phyloP scores from a whole-genome alignment of 2,329 filamentous ascomycete species.

The Neopestalotiopsis clavispora region DNA sequence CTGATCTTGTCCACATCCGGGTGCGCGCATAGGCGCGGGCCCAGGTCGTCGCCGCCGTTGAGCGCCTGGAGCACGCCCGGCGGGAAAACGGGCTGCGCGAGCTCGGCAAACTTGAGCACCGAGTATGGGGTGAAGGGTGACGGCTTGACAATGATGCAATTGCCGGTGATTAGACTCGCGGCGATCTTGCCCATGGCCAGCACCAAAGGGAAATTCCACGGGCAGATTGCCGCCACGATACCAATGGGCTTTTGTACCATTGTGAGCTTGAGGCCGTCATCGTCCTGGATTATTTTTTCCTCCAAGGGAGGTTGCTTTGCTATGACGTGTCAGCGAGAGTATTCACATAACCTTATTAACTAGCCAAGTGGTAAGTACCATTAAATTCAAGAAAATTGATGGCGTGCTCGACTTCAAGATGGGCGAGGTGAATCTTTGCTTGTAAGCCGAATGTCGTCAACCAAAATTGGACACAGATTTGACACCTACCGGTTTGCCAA shows the following conservation, averaged over 20 bases:
- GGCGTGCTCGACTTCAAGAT: slow-evolving; percentile 9
- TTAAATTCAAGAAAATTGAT: slow-evolving; percentile 11
- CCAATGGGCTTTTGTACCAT: slow-evolving; percentile 1
- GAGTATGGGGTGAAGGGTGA: slow-evolving; percentile 49
- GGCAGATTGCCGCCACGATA: slow-evolving; percentile 42
- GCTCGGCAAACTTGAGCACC: slow-evolving; percentile 45
- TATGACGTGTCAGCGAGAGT: not conserved
- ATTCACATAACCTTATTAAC: no score
- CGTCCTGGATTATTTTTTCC: slow-evolving; percentile 8
- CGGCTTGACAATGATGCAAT: slow-evolving; percentile 51
- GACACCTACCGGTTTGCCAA: slow-evolving; percentile 24
- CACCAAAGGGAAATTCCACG: slow-evolving; percentile 52
- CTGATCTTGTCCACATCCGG: slow-evolving; percentile 11
- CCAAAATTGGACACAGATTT: not conserved
- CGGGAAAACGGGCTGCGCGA: slow-evolving; percentile 45
- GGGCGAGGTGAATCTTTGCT: not conserved
- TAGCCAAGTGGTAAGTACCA: not conserved
- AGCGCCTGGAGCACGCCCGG: slow-evolving; percentile 49
- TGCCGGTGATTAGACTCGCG: slow-evolving; percentile 50
- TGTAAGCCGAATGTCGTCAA: not conserved
- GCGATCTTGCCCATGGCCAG: slow-evolving; percentile 46
- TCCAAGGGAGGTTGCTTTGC: slow-evolving; percentile 3
- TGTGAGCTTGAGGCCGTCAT: slow-evolving; percentile 6
- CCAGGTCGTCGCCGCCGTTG: slow-evolving; percentile 47
- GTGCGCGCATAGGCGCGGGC: slow-evolving; percentile 33